Evolutionary conservation across 352 stramenopile genomes (phyloP).

Genomic region (Aphanomyces invadans): DNA sequence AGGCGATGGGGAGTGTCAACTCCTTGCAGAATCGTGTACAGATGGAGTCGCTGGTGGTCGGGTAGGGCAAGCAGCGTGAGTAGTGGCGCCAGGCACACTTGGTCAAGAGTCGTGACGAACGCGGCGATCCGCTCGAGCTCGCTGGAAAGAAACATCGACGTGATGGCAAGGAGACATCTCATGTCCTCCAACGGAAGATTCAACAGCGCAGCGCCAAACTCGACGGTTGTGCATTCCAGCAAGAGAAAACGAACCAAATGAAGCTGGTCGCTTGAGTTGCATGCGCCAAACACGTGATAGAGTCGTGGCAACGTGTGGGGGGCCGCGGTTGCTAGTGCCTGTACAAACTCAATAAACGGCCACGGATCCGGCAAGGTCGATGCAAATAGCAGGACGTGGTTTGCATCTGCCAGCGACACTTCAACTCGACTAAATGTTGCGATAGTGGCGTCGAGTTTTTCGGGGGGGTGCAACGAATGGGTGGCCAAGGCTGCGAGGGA

Average conservation of each 20-base stretch:
- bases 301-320: background rate
- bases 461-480: background rate
- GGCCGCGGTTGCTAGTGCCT: background rate
- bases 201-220: background rate
- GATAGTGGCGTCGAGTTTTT: background rate
- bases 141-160: background rate
- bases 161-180: background rate
- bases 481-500: background rate
- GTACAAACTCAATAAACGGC: background rate
- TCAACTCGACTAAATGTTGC: background rate
- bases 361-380: background rate
- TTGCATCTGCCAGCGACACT: background rate
- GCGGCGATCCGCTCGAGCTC: background rate
- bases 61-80: background rate
- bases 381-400: background rate
- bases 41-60: background rate
- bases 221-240: background rate
- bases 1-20: background rate
- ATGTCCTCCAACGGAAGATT: background rate
- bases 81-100: background rate
- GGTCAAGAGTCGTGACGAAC: background rate
- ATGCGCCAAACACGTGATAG: background rate
- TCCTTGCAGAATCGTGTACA: background rate
- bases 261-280: background rate
- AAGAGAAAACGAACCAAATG: background rate